These are phyloP conservation scores for Talaromyces sp. DNA, from an alignment of 2,329 filamentous ascomycete species.

Conservation along the genomic window DNA sequence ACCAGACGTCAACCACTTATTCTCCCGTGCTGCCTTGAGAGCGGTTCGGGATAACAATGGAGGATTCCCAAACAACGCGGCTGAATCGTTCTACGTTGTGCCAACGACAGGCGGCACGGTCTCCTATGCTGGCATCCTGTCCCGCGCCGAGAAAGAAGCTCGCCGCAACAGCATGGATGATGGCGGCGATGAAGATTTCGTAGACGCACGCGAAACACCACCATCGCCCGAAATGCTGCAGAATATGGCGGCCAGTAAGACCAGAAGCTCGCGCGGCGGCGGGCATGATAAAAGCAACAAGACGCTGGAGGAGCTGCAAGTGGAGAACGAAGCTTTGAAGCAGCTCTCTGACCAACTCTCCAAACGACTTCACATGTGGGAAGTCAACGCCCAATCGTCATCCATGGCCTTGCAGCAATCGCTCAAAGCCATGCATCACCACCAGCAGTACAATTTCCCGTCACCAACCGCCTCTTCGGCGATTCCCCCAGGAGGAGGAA, in stretches of 20 bases:
- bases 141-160: constrained; percentile 41
- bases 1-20: constrained; percentile 76
- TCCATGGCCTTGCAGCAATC: constrained; percentile 83
- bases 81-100: constrained; percentile 86
- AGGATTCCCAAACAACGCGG: constrained; percentile 52
- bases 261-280: constrained; percentile 14
- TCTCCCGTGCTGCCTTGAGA: constrained; percentile 77
- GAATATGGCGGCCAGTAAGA: constrained; percentile 40
- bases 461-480: constrained; percentile 25
- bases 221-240: constrained; percentile 43
- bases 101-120: constrained; percentile 86
- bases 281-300: constrained; percentile 43
- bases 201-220: constrained; percentile 72
- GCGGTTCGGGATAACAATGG: constrained; percentile 66
- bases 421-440: constrained; percentile 48
- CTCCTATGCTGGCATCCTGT: constrained; percentile 86
- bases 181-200: constrained; percentile 76
- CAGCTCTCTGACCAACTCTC: constrained; percentile 80
- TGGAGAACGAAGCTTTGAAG: constrained; percentile 84
- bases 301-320: constrained; percentile 78
- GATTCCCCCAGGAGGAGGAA: constrained; percentile 14
- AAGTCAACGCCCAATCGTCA: constrained; percentile 83
- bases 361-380: constrained; percentile 85
- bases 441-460: constrained; percentile 19
- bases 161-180: constrained; percentile 51